These are phyloP conservation scores for Fusarium xylarioides DNA, from an alignment of 2,329 filamentous ascomycete species.

Conservation along the genomic window DNA sequence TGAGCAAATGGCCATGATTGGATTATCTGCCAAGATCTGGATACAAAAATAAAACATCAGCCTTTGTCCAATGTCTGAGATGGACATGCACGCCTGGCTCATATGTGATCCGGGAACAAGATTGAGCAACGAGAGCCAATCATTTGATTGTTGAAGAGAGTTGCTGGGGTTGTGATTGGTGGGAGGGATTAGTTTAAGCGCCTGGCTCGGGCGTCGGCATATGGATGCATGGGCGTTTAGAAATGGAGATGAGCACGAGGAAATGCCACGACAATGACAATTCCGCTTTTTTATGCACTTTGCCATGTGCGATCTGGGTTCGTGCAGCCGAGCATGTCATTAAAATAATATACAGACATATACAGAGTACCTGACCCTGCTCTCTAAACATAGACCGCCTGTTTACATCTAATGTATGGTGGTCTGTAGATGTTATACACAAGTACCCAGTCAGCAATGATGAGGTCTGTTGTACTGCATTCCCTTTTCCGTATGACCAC, in stretches of 20 bases:
- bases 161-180: slow-evolving; percentile 27
- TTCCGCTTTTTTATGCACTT: slow-evolving; percentile 2
- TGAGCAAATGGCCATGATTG: slow-evolving; percentile 19
- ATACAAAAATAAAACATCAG: slow-evolving; percentile 33
- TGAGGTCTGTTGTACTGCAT: background rate
- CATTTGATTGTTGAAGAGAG: slow-evolving; percentile 4
- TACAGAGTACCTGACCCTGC: background rate
- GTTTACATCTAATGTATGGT: background rate
- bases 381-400: background rate
- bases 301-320: slow-evolving; percentile 19
- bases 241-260: slow-evolving; percentile 2
- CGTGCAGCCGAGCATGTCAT: background rate
- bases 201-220: slow-evolving; percentile 32
- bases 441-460: background rate
- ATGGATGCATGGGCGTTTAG: slow-evolving; percentile 29
- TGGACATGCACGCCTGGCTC: slow-evolving; percentile 18
- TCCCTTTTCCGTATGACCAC: background rate
- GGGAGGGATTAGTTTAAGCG: slow-evolving; percentile 25
- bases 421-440: background rate
- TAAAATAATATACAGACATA: background rate
- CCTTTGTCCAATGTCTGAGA: slow-evolving; percentile 8
- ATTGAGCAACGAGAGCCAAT: slow-evolving; percentile 28
- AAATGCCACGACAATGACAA: slow-evolving; percentile 10
- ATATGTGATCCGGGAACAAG: slow-evolving; percentile 25
- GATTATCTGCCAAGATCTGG: slow-evolving; percentile 16